Evolutionary conservation across 352 stramenopile genomes (phyloP), one percentile per base, ranked within the genome.

Genomic region (Globisporangium ultimum): DNA sequence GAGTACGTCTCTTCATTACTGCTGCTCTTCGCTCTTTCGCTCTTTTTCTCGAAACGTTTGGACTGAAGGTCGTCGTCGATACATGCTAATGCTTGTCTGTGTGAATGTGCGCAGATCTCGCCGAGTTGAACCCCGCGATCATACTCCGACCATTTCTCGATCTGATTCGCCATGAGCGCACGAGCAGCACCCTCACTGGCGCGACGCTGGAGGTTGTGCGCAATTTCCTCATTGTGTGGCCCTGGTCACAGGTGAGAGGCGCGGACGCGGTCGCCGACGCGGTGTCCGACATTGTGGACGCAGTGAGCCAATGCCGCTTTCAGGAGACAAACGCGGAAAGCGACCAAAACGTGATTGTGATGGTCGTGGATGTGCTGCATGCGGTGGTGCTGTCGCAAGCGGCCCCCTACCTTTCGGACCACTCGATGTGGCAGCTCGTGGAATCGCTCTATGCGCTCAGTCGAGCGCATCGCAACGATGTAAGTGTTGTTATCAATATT

Each of bases 371-470:
- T 54, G 81, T 99, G 47, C 88, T 97, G 13, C 82, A 97, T 18
- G 84, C 97, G 20, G 86, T 98, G n/a, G 73, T 99, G 18, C 78
- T 92, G 45, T 98, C 88, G 42, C 79, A 76, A 21, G 89, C 68
- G 2, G 90, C 81, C 17, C 34, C 59, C 20, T 77, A 88, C 28
- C 81, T 99, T 7, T 94, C 89, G 38, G 88, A 97, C 50, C 82
- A 93, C 51, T 89, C 95, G 17, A 95, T 98, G 68, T 98, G 97
- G 80, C 89, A 98, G 47, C 81, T 99, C 42, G 82, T 99, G 22
- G 89, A 98, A 66, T 96, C 93, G 21, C 97, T 98, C 36, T 97
- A 98, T 64, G 85, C 91, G 41, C 96, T 99, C 53, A 96, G 86
- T 54, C 86, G 83, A n/a, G 66, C 76, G 41, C 71, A 69, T 50